Conservation (phyloP, 768 basidiomycete genomes). For the Gelatoporia subvermispora region DNA sequence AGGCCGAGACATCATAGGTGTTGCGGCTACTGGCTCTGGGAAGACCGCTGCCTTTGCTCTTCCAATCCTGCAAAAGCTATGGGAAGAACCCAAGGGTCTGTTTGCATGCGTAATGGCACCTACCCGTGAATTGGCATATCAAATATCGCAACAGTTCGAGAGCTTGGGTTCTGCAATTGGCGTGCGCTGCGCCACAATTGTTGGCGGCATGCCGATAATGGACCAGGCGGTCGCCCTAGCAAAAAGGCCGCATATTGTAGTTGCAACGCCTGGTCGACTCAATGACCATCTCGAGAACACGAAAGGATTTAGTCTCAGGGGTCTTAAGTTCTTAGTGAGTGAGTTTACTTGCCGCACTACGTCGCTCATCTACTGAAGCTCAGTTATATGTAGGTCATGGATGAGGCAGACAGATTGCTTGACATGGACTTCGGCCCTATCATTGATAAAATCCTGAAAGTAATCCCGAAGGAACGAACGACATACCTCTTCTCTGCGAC, state of each 20-base stretch:
- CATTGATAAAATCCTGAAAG: conserved; percentile 94
- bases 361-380: not conserved
- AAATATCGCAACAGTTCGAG: conserved; percentile 97
- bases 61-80: conserved; percentile 93
- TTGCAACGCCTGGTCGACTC: conserved; percentile 91
- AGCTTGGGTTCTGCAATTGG: conserved; percentile 90
- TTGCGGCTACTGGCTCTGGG: conserved; percentile 96
- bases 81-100: conserved; percentile 91
- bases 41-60: conserved; percentile 97
- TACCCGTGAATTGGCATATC: conserved; percentile 96
- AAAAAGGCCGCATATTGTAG: conserved; percentile 90
- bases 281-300: conserved; percentile 95
- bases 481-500: conserved; percentile 98
- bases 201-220: conserved; percentile 94
- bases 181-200: conserved; percentile 83
- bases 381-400: conserved; percentile 65
- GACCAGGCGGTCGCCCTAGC: conserved; percentile 88
- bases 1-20: conserved; percentile 94
- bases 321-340: conserved; percentile 82
- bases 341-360: not conserved
- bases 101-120: conserved; percentile 94
- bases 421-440: conserved; percentile 96
- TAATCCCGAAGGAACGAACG: conserved; percentile 88
- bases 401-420: conserved; percentile 92
- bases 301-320: conserved; percentile 89